A percentile compares a stretch with the other conserved stretches of the same genome.
These are phyloP conservation scores for Hericium erinaceus DNA, from an alignment of 768 basidiomycete species.

Conservation along the genomic window DNA sequence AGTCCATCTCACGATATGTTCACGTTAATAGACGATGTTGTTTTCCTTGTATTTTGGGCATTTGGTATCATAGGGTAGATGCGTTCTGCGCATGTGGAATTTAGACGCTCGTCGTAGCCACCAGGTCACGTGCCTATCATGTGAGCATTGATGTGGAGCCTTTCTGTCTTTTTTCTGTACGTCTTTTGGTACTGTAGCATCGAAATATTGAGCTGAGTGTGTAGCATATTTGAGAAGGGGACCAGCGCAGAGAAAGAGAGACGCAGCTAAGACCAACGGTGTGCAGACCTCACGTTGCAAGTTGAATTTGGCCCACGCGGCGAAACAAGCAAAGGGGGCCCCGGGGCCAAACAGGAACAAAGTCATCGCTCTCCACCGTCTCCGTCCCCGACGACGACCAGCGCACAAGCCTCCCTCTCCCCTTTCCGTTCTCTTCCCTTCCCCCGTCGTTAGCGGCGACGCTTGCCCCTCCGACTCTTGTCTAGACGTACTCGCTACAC, in stretches of 20 bases:
- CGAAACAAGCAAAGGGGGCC: not conserved
- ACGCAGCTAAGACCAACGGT: not conserved
- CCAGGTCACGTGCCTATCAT: not conserved
- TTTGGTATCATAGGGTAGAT: not conserved
- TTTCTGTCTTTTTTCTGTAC: too few relatives aligned
- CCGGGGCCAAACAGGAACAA: constrained; percentile 13
- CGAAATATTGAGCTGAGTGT: not conserved
- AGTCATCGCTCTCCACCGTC: constrained; percentile 6
- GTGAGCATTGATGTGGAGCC: too few relatives aligned
- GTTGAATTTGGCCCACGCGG: too few relatives aligned
- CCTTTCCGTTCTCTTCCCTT: constrained; percentile 16
- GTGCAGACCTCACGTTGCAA: not conserved
- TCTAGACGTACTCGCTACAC: constrained; percentile 16
- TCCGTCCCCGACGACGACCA: constrained; percentile 5
- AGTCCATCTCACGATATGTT: constrained; percentile 6
- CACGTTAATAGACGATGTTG: not conserved
- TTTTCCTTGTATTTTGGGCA: constrained; percentile 1
- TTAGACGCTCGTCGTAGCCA: not conserved
- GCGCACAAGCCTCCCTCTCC: constrained; percentile 9
- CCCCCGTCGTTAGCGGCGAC: not conserved
- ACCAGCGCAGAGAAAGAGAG: not conserved
- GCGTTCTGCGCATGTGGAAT: not conserved
- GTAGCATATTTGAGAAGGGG: not conserved
- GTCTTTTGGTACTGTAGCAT: not conserved
- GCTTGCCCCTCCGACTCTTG: constrained; percentile 5